phyloP scores from a whole-genome alignment of 768 basidiomycete genomes.

The Pholiota conissans region DNA sequence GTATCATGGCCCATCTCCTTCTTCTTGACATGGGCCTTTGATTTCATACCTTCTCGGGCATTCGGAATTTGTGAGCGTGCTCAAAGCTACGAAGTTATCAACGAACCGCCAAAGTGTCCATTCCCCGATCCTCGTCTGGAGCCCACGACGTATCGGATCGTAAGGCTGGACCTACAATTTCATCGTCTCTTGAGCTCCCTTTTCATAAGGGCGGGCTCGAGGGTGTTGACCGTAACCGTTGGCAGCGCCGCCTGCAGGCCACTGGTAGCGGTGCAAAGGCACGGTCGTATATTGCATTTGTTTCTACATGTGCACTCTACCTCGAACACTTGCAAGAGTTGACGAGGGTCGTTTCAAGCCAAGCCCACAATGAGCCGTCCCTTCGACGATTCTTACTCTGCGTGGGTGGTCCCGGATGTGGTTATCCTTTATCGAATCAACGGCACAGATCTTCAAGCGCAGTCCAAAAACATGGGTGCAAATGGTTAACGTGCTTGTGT shows the following conservation, averaged over 20 bases:
- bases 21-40: neutral
- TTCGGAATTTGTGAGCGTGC: neutral
- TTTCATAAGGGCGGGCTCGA: neutral
- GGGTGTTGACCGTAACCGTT: conserved; percentile 15
- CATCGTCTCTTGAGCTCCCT: neutral
- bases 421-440: conserved; percentile 16
- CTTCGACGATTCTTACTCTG: conserved; percentile 6
- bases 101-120: conserved; percentile 19
- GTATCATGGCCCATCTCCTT: neutral
- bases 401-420: conserved; percentile 28
- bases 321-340: conserved; percentile 1
- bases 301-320: neutral
- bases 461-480: neutral
- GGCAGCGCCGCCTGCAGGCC: conserved; percentile 21
- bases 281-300: conserved; percentile 18
- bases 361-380: conserved; percentile 19
- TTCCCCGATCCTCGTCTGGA: conserved; percentile 22
- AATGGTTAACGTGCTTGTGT: neutral
- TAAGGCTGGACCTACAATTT: conserved; percentile 25
- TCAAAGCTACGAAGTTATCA: neutral
- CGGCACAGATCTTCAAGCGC: conserved; percentile 11
- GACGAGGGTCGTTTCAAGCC: conserved; percentile 18
- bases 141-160: conserved; percentile 17
- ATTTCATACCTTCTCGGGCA: neutral
- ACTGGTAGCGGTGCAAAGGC: conserved; percentile 25